Evolutionary conservation across 495 filamentous ascomycete genomes (phyloP), one percentile per base, ranked within the genome.

Genomic region (Evernia prunastri): DNA sequence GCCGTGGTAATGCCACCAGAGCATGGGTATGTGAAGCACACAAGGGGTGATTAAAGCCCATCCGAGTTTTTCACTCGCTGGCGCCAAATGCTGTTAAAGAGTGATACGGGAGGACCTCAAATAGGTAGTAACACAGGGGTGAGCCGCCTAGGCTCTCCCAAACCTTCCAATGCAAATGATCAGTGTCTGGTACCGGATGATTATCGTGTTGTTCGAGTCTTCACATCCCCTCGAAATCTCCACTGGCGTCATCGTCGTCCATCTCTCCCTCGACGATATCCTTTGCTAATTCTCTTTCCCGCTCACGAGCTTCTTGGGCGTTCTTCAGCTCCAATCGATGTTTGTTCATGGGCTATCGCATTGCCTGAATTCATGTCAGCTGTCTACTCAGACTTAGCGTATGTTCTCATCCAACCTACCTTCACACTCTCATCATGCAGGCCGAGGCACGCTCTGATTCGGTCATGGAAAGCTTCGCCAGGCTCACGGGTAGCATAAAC

Each of bases 311-410:
- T 77, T 97, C 94, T 75, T 96, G 92, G 4, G 95, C 94, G 71
- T 94, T 97, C 86, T 96, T 96, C 58, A 97, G 80, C 77, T 97
- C 94, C 36, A 96, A 81, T n/a, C 94, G 84, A 78, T 97, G 93
- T 78, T 96, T 92, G 78, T 98, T 97, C 93, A 97, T 96, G 12
- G 94, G 94, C 79, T 96, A 98, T 20, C 95, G 83, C 94, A 98
- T 98, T 29, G 94, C 93, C 91, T 96, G 65, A 29, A 61, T 47
- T 39, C 51, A 62, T 25, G 62, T 75, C 66, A 75, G 68, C 25
- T 10, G 29, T 67, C 43, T 20, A 20, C 9, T 29, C 27, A 37
- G 20, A 37, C 17, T 9, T 35, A 18, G 66, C 8, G 27, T 33
- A 63, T 45, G 37, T 60, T 59, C 25, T 27, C 33, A 1, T 33